phyloP scores from a whole-genome alignment of 768 basidiomycete species.

The Trametes villosa region DNA sequence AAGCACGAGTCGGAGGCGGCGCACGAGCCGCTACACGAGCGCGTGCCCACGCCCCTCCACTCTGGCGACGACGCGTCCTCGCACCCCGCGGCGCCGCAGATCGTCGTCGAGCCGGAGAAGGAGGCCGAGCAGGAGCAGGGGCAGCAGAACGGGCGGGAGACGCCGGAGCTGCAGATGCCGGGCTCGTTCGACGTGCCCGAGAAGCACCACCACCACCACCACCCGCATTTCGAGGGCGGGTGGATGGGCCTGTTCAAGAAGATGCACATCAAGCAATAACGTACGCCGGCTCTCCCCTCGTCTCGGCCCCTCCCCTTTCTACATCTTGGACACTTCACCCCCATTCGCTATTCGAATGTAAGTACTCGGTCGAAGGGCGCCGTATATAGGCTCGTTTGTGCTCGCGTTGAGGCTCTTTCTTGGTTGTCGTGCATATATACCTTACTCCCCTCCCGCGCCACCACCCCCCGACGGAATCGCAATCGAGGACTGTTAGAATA shows the following conservation, averaged over 20 bases:
- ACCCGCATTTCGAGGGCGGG: slow-evolving; percentile 21
- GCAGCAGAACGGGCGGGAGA: slow-evolving; percentile 10
- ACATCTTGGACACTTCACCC: neutral
- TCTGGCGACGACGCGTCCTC: slow-evolving; percentile 2
- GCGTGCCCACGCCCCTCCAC: slow-evolving; percentile 23
- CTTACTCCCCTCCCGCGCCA: neutral
- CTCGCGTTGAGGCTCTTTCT: neutral
- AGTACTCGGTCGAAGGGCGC: neutral
- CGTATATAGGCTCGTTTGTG: neutral
- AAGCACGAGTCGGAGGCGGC: slow-evolving; percentile 30
- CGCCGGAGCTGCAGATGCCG: slow-evolving; percentile 47
- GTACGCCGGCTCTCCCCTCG: neutral
- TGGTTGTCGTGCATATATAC: neutral
- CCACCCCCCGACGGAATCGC: neutral
- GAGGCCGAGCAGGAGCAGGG: neutral
- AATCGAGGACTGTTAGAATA: neutral
- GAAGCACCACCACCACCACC: slow-evolving; percentile 13
- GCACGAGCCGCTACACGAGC: slow-evolving; percentile 30
- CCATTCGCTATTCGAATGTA: neutral
- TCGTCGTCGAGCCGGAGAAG: neutral
- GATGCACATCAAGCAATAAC: slow-evolving; percentile 24
- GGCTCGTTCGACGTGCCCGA: slow-evolving; percentile 49
- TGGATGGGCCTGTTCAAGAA: slow-evolving; percentile 22
- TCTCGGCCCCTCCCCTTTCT: neutral
- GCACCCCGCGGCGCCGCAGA: neutral